Percentiles rank a stretch among this genome's conserved stretches.
Conservation (phyloP, 169 alveolate species). For the Toxoplasma gondii region DNA sequence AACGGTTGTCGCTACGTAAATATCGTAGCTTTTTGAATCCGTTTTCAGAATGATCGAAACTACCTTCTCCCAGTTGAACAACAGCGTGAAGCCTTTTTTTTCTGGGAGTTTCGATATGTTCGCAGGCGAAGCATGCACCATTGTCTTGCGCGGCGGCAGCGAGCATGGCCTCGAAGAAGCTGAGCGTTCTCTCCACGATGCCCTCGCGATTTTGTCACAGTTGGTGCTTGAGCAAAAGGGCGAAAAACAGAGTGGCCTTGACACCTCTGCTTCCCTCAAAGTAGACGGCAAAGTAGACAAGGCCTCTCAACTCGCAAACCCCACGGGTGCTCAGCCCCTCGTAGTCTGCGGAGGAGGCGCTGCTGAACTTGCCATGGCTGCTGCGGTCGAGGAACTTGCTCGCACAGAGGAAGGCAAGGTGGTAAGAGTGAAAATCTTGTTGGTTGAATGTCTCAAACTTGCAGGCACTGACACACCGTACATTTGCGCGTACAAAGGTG, state of each 20-base stretch:
- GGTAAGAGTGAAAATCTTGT: conserved; percentile 1
- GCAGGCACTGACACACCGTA: neutral
- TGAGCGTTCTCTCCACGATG: conserved; percentile 99
- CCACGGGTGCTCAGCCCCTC: conserved; percentile 75
- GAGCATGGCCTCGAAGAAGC: conserved; percentile 98
- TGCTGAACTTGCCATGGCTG: conserved; percentile 98
- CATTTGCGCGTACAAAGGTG: neutral
- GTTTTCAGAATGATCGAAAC: too few species aligned
- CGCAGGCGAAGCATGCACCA: conserved; percentile 94
- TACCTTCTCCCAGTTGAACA: too few species aligned
- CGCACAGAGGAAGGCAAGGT: conserved; percentile 93
- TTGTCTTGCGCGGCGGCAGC: conserved; percentile 99
- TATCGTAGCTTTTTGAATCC: too few species aligned
- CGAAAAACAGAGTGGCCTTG: conserved; percentile 29
- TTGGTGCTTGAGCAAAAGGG: conserved; percentile 57
- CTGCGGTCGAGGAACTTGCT: conserved; percentile 95
- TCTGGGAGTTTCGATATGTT: neutral
- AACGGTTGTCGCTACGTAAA: too few species aligned
- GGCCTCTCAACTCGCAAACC: neutral
- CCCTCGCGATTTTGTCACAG: conserved; percentile 96
- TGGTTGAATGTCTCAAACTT: neutral
- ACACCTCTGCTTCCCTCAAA: neutral
- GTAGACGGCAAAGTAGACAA: neutral
- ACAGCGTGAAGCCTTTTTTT: neutral
- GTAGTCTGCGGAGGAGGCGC: conserved; percentile 99